Base-by-base conservation (phyloP, 2,329 filamentous ascomycete genomes). In the Alternaria brassicae region DNA sequence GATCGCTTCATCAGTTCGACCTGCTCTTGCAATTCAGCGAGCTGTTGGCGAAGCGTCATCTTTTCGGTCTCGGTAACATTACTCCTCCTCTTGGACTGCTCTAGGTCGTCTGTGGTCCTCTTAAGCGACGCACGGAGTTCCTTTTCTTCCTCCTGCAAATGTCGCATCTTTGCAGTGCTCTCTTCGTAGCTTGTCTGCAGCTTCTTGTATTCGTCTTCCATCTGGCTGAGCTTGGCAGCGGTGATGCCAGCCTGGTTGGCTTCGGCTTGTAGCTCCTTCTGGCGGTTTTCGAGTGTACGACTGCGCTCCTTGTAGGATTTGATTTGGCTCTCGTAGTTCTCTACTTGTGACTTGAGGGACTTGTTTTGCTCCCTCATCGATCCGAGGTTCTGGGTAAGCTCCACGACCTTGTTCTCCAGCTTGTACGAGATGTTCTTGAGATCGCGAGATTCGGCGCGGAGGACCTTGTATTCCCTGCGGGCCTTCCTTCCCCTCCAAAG, bases 361-460 rank as follows among this genome's bases (percentile, higher is more conserved):
- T 96, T 97, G 86, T 99, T 99, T 81, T 97, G 92, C 63, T 89
- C 87, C 83, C 96, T 97, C 85, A 97, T 90, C 9, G 92, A 89
- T 67, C 95, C 93, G 70, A 99, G 81, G 49, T 90, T 92, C 79
- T 99, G 95, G 1, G 95, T 99, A 73, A 99, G 86, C 82, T 99
- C 95, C 63, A 99, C 92, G 63, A 99, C 95, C 88, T 99, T 99
- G 86, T 99, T 98, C 80, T 99, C 95, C 71, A 99, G 84, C 84
- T 97, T 98, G 85, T 99, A 99, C 2, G 95, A 98, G 70, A 99
- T 99, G 80, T 98, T 94, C 85, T 98, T 98, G 78, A 99, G 87
- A 82, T 99, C 96, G 75, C 95, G 91, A 66, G 95, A 95, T 80
- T 99, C 95, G 80, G 97, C 93, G 68, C 95, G 92, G 62, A 96